Conservation (phyloP, 1,284 basidiomycete genomes). For the Rhodotorula sp. region DNA sequence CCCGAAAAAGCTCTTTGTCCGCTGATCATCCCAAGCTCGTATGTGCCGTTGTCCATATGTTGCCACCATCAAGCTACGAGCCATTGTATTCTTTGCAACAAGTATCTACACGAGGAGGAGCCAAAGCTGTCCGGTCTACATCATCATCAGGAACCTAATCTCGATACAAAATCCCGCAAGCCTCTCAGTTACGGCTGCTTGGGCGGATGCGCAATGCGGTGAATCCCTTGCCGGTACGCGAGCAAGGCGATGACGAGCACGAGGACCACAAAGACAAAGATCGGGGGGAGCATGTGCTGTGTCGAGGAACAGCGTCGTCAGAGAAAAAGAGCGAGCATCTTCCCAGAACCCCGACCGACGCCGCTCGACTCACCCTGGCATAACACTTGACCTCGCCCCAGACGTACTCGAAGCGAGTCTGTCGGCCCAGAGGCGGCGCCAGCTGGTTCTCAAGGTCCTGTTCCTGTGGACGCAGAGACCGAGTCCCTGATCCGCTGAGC, state of each 20-base stretch:
- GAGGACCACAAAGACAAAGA: slow-evolving; percentile 30
- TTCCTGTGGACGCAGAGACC: neutral
- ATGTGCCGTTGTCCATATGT: neutral
- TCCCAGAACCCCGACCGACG: too few relatives aligned
- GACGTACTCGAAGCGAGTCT: neutral
- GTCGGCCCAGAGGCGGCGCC: neutral
- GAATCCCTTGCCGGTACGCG: slow-evolving; percentile 16
- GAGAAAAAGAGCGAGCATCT: too few relatives aligned
- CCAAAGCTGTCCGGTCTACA: too few relatives aligned
- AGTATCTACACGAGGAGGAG: neutral
- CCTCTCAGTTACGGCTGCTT: too few relatives aligned
- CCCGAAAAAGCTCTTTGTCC: slow-evolving; percentile 37
- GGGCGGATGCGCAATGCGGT: slow-evolving; percentile 7
- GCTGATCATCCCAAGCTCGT: neutral
- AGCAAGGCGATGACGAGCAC: slow-evolving; percentile 24
- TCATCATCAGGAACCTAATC: too few relatives aligned
- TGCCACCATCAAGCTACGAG: neutral
- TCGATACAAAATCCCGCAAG: neutral
- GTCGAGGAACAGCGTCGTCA: neutral
- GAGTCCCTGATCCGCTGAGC: neutral
- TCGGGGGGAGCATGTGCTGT: slow-evolving; percentile 36
- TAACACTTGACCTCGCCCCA: slow-evolving; percentile 8
- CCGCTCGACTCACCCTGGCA: slow-evolving; percentile 5
- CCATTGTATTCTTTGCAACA: neutral
- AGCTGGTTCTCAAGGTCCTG: neutral